A percentile compares a stretch with the other conserved stretches of the same genome.
Evolutionary conservation across 441 rosid genomes (phyloP).

Genomic region (Biscutella laevigata): DNA sequence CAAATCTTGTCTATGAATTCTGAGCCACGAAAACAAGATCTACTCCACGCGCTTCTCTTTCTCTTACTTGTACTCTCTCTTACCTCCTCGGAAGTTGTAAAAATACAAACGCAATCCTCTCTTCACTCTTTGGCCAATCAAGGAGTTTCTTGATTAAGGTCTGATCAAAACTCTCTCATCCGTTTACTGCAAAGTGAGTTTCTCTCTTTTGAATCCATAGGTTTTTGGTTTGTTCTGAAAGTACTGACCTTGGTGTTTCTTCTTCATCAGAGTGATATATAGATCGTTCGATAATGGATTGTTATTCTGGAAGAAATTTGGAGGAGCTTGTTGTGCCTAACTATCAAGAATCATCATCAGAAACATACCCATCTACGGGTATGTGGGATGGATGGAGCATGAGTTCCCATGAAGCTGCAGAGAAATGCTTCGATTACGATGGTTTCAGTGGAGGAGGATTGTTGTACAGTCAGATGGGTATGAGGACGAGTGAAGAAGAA

Average conservation of each 20-base stretch:
- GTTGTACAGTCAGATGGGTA: constrained; percentile 27
- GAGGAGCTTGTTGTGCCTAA: constrained; percentile 52
- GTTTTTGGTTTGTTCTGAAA: constrained; percentile 12
- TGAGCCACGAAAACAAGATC: constrained; percentile 27
- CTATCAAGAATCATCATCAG: constrained; percentile 37
- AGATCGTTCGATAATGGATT: constrained; percentile 43
- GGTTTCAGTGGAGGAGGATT: constrained; percentile 12
- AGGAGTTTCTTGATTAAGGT: constrained; percentile 2
- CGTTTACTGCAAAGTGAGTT: constrained; percentile 16
- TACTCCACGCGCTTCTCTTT: constrained; percentile 17
- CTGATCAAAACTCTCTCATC: constrained; percentile 9
- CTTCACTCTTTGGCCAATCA: constrained; percentile 5
- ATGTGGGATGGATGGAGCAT: constrained; percentile 60
- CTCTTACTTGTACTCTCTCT: constrained; percentile 18
- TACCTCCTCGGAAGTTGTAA: constrained; percentile 20
- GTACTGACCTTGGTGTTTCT: background rate
- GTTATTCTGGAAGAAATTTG: constrained; percentile 30
- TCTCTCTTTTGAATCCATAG: background rate
- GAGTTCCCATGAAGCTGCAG: constrained; percentile 26
- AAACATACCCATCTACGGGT: constrained; percentile 27
- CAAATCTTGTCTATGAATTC: constrained; percentile 24
- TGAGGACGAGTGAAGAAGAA: constrained; percentile 20
- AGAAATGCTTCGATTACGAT: constrained; percentile 31
- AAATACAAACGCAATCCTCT: constrained; percentile 14
- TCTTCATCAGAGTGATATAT: background rate